These are phyloP conservation scores for Geranomyces variabilis DNA, from an alignment of 192 early-diverging fungal species.

Conservation along the genomic window DNA sequence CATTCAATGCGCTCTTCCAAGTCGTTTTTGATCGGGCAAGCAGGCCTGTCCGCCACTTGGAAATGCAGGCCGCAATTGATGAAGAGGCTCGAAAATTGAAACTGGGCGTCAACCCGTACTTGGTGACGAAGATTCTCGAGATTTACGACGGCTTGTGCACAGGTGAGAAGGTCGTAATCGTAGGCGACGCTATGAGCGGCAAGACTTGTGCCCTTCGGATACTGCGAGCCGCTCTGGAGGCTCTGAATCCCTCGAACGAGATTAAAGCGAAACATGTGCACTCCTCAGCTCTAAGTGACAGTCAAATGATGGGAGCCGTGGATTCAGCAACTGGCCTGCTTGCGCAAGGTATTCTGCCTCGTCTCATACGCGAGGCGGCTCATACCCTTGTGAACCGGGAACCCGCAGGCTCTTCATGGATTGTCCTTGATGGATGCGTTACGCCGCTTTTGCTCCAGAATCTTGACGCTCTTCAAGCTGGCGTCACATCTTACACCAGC, in stretches of 20 bases:
- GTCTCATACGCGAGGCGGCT: not conserved
- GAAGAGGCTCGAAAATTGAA: not conserved
- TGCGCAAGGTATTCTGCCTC: conserved; percentile 12
- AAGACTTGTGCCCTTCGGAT: conserved; percentile 5
- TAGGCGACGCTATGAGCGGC: conserved; percentile 30
- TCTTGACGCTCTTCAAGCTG: not conserved
- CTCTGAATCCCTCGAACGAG: not conserved
- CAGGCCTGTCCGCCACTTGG: not conserved
- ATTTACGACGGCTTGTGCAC: conserved; percentile 17
- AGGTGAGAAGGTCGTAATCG: conserved; percentile 9
- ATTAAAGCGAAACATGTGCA: not conserved
- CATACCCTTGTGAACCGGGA: not conserved
- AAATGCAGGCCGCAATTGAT: not conserved
- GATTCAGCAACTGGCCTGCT: not conserved
- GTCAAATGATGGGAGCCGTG: conserved; percentile 5
- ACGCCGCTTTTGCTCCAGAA: not conserved
- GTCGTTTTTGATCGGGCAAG: conserved; percentile 6
- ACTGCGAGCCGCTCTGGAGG: not conserved
- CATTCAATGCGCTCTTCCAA: conserved; percentile 8
- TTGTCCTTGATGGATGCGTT: conserved; percentile 19
- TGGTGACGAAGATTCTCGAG: conserved; percentile 17
- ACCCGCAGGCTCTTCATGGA: conserved; percentile 18
- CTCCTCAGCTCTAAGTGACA: not conserved
- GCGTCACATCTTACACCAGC: not conserved
- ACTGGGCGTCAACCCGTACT: conserved; percentile 14